phyloP scores from a whole-genome alignment of 495 filamentous ascomycete species.

The Podospora pseudopauciseta region DNA sequence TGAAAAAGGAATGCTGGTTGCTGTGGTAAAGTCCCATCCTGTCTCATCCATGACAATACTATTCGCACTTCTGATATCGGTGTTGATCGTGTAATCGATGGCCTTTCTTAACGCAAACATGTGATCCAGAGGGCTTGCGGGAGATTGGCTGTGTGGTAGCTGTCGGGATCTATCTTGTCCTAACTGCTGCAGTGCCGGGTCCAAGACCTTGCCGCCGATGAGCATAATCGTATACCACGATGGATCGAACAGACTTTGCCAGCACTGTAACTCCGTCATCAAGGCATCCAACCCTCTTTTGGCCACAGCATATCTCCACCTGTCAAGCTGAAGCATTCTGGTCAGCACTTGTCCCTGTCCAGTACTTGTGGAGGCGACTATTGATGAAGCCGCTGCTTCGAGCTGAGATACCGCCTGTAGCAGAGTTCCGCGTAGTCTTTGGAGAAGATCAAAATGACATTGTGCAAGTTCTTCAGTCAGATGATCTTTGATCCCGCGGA shows the following conservation, averaged over 20 bases:
- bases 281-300: not conserved
- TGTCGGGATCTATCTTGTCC: not conserved
- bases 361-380: not conserved
- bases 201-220: not conserved
- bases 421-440: not conserved
- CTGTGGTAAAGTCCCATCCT: not conserved
- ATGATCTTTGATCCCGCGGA: conserved; percentile 3
- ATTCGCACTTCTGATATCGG: not conserved
- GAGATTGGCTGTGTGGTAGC: not conserved
- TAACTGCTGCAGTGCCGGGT: not conserved
- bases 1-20: not conserved
- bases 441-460: conserved; percentile 2
- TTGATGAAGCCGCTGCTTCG: not conserved
- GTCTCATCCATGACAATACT: not conserved
- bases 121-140: not conserved
- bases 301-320: conserved; percentile 8
- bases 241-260: not conserved
- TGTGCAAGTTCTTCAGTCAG: conserved; percentile 1
- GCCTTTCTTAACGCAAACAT: not conserved
- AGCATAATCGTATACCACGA: conserved; percentile 3
- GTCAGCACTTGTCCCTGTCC: not conserved
- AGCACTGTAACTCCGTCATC: not conserved
- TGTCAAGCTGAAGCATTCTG: not conserved
- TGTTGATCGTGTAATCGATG: not conserved
- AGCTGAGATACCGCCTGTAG: not conserved